phyloP scores from a whole-genome alignment of 768 basidiomycete species.

The Russula griseocarnosa region DNA sequence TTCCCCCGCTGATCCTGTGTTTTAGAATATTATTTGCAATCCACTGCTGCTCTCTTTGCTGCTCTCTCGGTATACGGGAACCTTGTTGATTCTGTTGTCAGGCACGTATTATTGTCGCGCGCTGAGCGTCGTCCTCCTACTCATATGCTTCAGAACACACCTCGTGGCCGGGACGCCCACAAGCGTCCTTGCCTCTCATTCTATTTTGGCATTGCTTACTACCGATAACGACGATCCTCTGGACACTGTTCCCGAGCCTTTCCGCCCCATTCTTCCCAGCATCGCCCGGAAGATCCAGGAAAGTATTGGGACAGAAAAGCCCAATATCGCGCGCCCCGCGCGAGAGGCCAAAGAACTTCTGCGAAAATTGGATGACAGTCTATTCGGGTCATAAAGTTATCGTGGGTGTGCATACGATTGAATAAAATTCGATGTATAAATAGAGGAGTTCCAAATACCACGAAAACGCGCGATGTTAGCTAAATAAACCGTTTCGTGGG shows the following conservation, averaged over 20 bases:
- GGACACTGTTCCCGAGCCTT: slow-evolving; percentile 46
- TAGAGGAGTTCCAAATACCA: neutral
- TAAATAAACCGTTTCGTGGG: slow-evolving; percentile 42
- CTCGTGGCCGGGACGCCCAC: slow-evolving; percentile 66
- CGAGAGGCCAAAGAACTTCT: slow-evolving; percentile 77
- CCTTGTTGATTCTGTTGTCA: slow-evolving; percentile 59
- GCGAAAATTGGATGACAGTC: slow-evolving; percentile 24
- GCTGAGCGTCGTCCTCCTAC: neutral
- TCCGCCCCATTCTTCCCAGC: slow-evolving; percentile 57
- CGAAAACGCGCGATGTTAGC: neutral
- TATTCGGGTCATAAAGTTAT: slow-evolving; percentile 22
- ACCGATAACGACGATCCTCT: slow-evolving; percentile 38
- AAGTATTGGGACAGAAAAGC: slow-evolving; percentile 62
- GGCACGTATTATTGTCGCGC: slow-evolving; percentile 43
- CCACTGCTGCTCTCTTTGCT: slow-evolving; percentile 58
- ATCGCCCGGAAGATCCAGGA: slow-evolving; percentile 74
- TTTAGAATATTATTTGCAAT: slow-evolving; percentile 65
- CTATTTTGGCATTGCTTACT: slow-evolving; percentile 54
- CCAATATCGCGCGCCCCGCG: slow-evolving; percentile 71
- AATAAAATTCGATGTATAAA: neutral
- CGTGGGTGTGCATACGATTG: neutral
- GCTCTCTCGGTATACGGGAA: slow-evolving; percentile 61
- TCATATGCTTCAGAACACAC: slow-evolving; percentile 44
- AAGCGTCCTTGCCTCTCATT: slow-evolving; percentile 56
- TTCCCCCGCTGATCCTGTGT: neutral